A percentile compares a stretch with the other conserved stretches of the same genome.
These are phyloP conservation scores for Mucor velutinosus DNA, from an alignment of 371 early-diverging fungal species.

Conservation along the genomic window DNA sequence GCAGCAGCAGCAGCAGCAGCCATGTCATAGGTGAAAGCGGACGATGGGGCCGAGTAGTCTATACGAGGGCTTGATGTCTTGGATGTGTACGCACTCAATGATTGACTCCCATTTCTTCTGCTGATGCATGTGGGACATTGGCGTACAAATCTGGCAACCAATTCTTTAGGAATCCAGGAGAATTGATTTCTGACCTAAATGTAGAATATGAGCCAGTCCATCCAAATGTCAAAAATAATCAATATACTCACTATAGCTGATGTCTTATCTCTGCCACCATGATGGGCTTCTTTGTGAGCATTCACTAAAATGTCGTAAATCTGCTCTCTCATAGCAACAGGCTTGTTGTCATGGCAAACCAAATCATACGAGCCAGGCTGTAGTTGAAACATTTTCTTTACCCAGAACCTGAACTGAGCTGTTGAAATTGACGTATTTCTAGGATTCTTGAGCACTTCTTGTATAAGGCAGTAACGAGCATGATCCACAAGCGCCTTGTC, in stretches of 20 bases:
- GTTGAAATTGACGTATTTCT: conserved; percentile 49
- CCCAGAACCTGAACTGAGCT: conserved; percentile 52
- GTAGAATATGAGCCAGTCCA: background rate
- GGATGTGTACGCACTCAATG: conserved; percentile 12
- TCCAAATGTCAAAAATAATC: background rate
- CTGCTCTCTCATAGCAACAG: conserved; percentile 44
- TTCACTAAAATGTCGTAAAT: conserved; percentile 44
- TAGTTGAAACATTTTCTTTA: conserved; percentile 50
- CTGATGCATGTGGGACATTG: conserved; percentile 56
- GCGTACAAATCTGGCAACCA: conserved; percentile 61
- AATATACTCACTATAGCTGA: conserved; percentile 39
- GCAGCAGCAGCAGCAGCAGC: conserved; percentile 5
- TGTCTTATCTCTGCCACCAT: conserved; percentile 51
- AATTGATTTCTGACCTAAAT: conserved; percentile 51
- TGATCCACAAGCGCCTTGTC: conserved; percentile 47
- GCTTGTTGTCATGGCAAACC: conserved; percentile 43
- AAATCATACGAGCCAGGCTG: conserved; percentile 21
- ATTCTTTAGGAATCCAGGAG: conserved; percentile 65
- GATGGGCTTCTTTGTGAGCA: conserved; percentile 46
- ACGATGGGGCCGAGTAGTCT: background rate
- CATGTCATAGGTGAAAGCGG: background rate
- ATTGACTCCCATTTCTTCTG: conserved; percentile 38
- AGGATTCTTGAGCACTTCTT: conserved; percentile 43
- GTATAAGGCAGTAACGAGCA: conserved; percentile 43
- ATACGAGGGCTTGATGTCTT: conserved; percentile 12